Base-by-base conservation (phyloP, 1,284 basidiomycete genomes). In the Pascua sp. region DNA sequence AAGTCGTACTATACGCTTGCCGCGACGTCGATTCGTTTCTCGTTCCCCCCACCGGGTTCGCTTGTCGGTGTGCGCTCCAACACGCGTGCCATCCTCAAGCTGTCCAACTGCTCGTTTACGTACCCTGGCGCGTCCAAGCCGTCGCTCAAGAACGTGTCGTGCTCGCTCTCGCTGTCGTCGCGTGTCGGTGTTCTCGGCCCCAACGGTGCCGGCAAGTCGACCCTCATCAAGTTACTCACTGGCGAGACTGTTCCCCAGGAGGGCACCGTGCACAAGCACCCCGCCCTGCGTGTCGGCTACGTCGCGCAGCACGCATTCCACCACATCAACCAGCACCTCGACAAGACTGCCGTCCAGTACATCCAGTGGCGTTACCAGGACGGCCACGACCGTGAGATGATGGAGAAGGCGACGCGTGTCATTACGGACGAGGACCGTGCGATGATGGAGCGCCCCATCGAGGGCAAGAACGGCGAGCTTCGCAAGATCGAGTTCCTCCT, bases 301-400 rank as follows among this genome's bases (percentile, higher is more conserved):
- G 93, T 98, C 66, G 95, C 95, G 11, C 95, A 98, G 75, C 95
- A 98, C 77, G 93, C 93, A 24, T 96, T 93, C 58, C 92, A 95
- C 80, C 93, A 96, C 76, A 89, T 94, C 69, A 92, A 96, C 77
- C 86, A 85, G 70, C 92, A 97, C 80, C 77, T 96, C 47, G 91
- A 95, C 78, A 95, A 96, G 80, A 95, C 92, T 10, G 90, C 93
- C 17, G 90, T 95, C 59, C 88, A 88, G 60, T 97, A 97, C 74
- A 96, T 97, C 69, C 91, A 95, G 79, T 98, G 95, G 95, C 89
- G 95, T 70, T 98, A 94, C 85, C 94, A 98, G 78, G 94, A 97
- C 77, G 96, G 95, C 49, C 90, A 96, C 78, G 95, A 98, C 82
- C 89, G 94, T 86, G 82, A 98, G 79, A 81, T 97, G 57, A 77